Percentiles rank a stretch among this genome's conserved stretches.
Evolutionary conservation across 2,329 filamentous ascomycete species (phyloP).

Genomic region (Exophiala sideris): DNA sequence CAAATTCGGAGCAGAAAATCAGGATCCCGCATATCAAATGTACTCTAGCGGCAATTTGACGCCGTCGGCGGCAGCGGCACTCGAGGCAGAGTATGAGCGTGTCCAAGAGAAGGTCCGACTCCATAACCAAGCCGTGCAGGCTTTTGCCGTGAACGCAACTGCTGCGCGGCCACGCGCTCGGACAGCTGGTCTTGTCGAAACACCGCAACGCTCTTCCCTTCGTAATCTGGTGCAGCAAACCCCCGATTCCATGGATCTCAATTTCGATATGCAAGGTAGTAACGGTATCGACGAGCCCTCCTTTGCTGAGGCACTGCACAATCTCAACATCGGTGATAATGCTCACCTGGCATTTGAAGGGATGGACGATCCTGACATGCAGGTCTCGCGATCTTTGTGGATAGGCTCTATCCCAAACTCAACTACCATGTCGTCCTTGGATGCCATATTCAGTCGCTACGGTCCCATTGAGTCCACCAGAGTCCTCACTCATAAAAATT

Average conservation of each 20-base stretch:
- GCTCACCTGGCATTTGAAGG: conserved; percentile 56
- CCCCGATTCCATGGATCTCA: conserved; percentile 11
- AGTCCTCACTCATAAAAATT: conserved; percentile 97
- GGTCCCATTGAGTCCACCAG: conserved; percentile 86
- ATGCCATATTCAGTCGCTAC: conserved; percentile 92
- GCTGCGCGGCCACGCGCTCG: conserved; percentile 80
- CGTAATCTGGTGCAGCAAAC: conserved; percentile 66
- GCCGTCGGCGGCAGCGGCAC: conserved; percentile 52
- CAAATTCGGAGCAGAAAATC: conserved; percentile 84
- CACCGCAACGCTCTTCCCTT: conserved; percentile 61
- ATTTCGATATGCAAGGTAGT: conserved; percentile 18
- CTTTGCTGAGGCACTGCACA: conserved; percentile 23
- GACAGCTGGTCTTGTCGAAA: conserved; percentile 87
- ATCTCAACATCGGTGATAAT: conserved; percentile 21
- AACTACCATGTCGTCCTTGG: conserved; percentile 90
- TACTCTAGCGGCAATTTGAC: conserved; percentile 59
- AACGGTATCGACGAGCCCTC: conserved; percentile 12
- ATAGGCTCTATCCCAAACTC: conserved; percentile 96
- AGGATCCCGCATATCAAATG: conserved; percentile 58
- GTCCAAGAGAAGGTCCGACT: conserved; percentile 72
- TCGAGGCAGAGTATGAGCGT: conserved; percentile 56
- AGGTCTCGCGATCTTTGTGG: conserved; percentile 86
- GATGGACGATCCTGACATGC: conserved; percentile 71
- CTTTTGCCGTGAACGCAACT: conserved; percentile 80
- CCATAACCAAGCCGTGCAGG: conserved; percentile 90